phyloP scores from a whole-genome alignment of 352 stramenopile genomes.

The Pilasporangium apinafurcum region DNA sequence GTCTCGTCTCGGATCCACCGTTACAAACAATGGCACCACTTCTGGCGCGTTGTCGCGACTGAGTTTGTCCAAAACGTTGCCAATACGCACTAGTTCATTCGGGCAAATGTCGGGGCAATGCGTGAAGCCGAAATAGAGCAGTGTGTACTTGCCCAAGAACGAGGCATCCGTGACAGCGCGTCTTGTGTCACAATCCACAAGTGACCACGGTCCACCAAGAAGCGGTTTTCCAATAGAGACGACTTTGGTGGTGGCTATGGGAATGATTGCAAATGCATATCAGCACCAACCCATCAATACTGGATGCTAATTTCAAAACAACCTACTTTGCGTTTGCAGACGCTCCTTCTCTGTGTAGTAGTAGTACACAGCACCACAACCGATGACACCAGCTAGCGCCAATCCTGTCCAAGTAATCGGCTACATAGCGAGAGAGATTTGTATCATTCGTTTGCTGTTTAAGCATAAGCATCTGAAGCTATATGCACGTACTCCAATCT shows the following conservation, averaged over 20 bases:
- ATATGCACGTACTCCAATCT: constrained; percentile 49
- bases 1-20: constrained; percentile 96
- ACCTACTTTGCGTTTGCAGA: constrained; percentile 75
- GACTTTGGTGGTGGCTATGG: constrained; percentile 76
- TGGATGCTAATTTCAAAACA: neutral
- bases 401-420: constrained; percentile 85
- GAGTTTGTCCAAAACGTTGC: constrained; percentile 92
- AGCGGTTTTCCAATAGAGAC: constrained; percentile 87
- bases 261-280: neutral
- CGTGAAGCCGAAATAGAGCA: constrained; percentile 99
- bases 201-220: constrained; percentile 89
- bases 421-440: constrained; percentile 18
- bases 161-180: constrained; percentile 86
- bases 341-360: constrained; percentile 89
- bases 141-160: constrained; percentile 91
- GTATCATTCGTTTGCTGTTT: no score
- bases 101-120: constrained; percentile 99
- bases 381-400: constrained; percentile 60
- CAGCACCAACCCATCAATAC: neutral
- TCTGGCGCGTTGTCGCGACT: constrained; percentile 49
- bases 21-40: constrained; percentile 95
- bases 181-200: constrained; percentile 88
- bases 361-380: constrained; percentile 76
- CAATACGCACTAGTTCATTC: constrained; percentile 98
- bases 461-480: constrained; percentile 2